A percentile compares a stretch with the other conserved stretches of the same genome.
phyloP scores from a whole-genome alignment of 495 filamentous ascomycete species.

The Choiromyces venosus region DNA sequence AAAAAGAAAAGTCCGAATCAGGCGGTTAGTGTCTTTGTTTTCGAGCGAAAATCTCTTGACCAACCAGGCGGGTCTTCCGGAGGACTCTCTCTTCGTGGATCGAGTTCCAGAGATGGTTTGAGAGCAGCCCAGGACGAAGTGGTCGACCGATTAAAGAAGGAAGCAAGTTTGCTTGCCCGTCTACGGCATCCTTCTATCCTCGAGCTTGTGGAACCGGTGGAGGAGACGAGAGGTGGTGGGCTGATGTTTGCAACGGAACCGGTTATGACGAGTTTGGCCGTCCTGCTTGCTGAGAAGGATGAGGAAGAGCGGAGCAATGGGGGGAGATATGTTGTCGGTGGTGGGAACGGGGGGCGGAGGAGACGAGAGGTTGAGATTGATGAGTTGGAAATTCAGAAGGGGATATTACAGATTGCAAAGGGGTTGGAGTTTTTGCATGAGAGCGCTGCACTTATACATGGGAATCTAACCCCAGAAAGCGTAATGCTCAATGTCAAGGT shows the following conservation, averaged over 20 bases:
- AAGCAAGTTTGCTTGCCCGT: constrained; percentile 77
- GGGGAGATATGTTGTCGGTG: constrained; percentile 75
- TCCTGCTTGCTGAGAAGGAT: constrained; percentile 80
- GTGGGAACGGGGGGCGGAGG: constrained; percentile 64
- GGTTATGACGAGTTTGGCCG: constrained; percentile 80
- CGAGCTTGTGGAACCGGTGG: constrained; percentile 89
- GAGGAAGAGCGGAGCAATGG: constrained; percentile 74
- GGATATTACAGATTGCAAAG: constrained; percentile 84
- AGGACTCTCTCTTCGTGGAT: constrained; percentile 44
- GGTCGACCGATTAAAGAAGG: constrained; percentile 81
- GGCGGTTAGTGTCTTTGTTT: constrained; percentile 84
- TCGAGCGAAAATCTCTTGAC: constrained; percentile 82
- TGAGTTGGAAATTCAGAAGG: constrained; percentile 96
- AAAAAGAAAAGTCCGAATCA: constrained; percentile 82
- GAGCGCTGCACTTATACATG: constrained; percentile 87
- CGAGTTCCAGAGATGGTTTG: constrained; percentile 57
- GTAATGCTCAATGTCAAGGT: constrained; percentile 90
- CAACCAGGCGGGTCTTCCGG: constrained; percentile 49
- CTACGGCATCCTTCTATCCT: constrained; percentile 86
- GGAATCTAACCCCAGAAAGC: constrained; percentile 92
- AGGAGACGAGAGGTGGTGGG: constrained; percentile 83
- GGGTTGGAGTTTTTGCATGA: constrained; percentile 95
- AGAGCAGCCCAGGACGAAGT: constrained; percentile 83
- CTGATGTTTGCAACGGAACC: constrained; percentile 93
- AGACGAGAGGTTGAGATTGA: constrained; percentile 88